Conservation (phyloP, 495 filamentous ascomycete species). For the Patellaria atrata region DNA sequence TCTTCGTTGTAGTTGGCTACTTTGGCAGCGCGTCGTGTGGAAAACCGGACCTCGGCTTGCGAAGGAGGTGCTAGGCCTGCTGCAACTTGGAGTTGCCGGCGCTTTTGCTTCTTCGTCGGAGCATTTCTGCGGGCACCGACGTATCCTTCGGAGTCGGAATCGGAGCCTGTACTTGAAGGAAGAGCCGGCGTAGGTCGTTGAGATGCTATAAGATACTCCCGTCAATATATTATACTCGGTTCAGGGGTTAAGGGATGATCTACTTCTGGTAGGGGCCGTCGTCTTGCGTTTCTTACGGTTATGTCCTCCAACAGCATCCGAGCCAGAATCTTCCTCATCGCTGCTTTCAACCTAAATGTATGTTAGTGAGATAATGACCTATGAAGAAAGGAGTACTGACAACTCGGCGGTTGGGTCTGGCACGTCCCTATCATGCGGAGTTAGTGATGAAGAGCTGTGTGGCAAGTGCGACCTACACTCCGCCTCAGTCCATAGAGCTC, state of each 20-base stretch:
- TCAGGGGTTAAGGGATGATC: constrained; percentile 6
- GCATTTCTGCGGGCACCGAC: constrained; percentile 53
- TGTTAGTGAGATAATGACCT: constrained; percentile 2
- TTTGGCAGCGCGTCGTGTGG: constrained; percentile 70
- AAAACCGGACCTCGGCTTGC: constrained; percentile 72
- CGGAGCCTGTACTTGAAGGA: constrained; percentile 42
- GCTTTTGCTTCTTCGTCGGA: constrained; percentile 56
- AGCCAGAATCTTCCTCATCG: constrained; percentile 60
- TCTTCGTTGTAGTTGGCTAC: constrained; percentile 80
- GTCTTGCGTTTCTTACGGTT: constrained; percentile 33
- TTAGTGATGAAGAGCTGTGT: constrained; percentile 1
- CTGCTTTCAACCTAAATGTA: constrained; percentile 47
- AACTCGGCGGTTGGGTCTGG: constrained; percentile 36
- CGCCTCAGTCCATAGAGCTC: constrained; percentile 87
- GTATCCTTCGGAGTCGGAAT: constrained; percentile 58
- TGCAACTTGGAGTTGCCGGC: constrained; percentile 46
- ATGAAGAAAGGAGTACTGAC: constrained; percentile 21
- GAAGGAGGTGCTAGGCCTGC: constrained; percentile 40
- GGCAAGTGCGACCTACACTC: constrained; percentile 49
- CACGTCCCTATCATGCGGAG: constrained; percentile 33
- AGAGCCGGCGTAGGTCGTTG: constrained; percentile 45
- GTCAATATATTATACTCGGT: constrained; percentile 12
- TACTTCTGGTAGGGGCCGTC: constrained; percentile 24
- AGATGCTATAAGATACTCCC: constrained; percentile 38
- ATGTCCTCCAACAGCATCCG: constrained; percentile 35